Conservation (phyloP, 2,329 filamentous ascomycete genomes). For the Xylariaceae sp. region DNA sequence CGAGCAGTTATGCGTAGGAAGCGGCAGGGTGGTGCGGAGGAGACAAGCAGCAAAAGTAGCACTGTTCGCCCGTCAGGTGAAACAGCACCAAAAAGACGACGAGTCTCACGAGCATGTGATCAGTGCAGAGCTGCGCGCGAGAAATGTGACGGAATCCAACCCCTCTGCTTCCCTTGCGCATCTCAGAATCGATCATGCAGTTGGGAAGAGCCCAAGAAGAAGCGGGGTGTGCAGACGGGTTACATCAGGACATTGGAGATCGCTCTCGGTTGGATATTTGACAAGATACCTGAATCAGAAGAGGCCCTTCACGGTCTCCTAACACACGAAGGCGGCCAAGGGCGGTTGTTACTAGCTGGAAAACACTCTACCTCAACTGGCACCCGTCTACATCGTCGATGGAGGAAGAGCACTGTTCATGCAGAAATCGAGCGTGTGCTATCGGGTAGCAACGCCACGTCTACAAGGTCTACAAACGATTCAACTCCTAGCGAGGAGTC, state of each 20-base stretch:
- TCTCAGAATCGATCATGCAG: conserved; percentile 70
- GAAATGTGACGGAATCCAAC: conserved; percentile 74
- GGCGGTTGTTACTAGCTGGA: conserved; percentile 56
- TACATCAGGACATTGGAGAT: conserved; percentile 78
- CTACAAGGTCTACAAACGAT: conserved; percentile 41
- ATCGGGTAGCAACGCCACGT: conserved; percentile 52
- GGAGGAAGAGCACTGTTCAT: conserved; percentile 68
- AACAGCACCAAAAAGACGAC: conserved; percentile 61
- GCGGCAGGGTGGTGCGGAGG: conserved; percentile 19
- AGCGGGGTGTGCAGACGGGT: conserved; percentile 79
- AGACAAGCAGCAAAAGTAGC: conserved; percentile 15
- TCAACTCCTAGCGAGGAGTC: conserved; percentile 39
- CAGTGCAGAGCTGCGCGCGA: conserved; percentile 71
- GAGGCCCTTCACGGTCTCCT: conserved; percentile 62
- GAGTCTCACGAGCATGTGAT: conserved; percentile 73
- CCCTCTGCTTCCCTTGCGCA: conserved; percentile 71
- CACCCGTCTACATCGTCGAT: conserved; percentile 65
- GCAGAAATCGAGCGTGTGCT: conserved; percentile 68
- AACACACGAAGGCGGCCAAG: conserved; percentile 49
- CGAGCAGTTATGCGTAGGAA: conserved; percentile 18
- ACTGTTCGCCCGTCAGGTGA: conserved; percentile 9
- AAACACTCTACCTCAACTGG: conserved; percentile 55
- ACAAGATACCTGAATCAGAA: conserved; percentile 66
- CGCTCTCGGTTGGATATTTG: conserved; percentile 70
- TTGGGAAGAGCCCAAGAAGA: conserved; percentile 76